These are phyloP conservation scores for Lycium ferocissimum DNA, from an alignment of 257 asterid genomes.

Conservation along the genomic window DNA sequence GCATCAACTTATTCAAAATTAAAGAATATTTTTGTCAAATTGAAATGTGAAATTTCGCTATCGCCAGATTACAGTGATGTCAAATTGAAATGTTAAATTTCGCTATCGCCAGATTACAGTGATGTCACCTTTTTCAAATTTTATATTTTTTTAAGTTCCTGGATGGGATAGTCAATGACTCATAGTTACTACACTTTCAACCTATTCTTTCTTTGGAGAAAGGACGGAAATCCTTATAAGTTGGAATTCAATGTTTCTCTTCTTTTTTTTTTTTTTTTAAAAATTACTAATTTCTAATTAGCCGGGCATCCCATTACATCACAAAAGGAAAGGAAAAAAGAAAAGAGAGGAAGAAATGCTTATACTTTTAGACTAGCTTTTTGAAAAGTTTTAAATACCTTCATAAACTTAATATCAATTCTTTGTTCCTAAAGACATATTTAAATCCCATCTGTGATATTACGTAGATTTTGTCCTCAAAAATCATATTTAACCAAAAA, in stretches of 20 bases:
- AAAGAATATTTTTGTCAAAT: not conserved
- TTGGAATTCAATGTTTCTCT: not conserved
- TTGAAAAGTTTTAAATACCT: not conserved
- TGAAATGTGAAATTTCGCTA: not conserved
- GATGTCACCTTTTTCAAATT: not conserved
- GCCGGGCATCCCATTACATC: not conserved
- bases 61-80: not conserved
- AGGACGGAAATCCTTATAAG: not conserved
- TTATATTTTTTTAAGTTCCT: not conserved
- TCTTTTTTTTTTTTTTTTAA: not conserved
- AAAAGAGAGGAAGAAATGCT: not conserved
- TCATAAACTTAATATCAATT: not conserved
- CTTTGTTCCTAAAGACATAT: not conserved
- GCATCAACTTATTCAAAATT: not conserved
- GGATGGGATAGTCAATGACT: not conserved
- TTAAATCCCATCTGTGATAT: not conserved
- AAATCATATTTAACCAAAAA: not conserved
- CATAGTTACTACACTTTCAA: not conserved
- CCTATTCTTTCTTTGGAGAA: not conserved
- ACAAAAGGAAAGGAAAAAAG: not conserved
- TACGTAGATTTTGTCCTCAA: not conserved
- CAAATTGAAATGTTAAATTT: not conserved
- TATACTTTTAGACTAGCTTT: not conserved
- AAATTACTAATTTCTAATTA: not conserved
- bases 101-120: not conserved